Evolutionary conservation across 768 basidiomycete species (phyloP), one percentile per base, ranked within the genome.

Genomic region (Trametes cingulata): DNA sequence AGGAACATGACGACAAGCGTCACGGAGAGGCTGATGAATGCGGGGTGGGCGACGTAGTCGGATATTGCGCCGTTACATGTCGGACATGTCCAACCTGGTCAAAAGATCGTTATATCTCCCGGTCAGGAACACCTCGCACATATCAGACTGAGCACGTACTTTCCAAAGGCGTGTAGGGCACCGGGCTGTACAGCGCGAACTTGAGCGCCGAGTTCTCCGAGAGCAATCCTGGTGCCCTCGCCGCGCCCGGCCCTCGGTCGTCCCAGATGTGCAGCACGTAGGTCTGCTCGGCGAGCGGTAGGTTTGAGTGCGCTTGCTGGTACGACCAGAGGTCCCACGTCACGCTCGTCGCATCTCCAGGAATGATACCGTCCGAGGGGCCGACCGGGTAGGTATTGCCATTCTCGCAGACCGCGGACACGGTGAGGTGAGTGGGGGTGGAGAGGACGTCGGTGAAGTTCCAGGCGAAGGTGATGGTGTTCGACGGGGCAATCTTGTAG

Each of bases 301-400:
- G 82, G 25, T 80, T 81, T 2, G 84, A 80, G 36, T 84, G 72
- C 14, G 73, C 75, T 67, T 85, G 80, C 68, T 95, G 86, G 71
- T 91, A 93, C 43, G 81, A 77, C 67, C 81, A 93, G 0, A 90
- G 72, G 70, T 93, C 91, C 95, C 95, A 96, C 5, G 87, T 81
- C 9, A 90, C 85, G 41, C 75, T 68, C 6, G 90, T 90, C 35
- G 87, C 85, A 0, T 82, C 85, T 0, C 90, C 93, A 1, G 83
- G 77, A 4, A 94, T 82, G 27, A 86, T 74, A 2, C 90, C 88
- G 67, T 88, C 78, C 6, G 87, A 84, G 2, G 90, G 87, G 2
- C 91, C 93, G 9, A 96, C 90, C 15, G 91, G 84, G 71, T 93
- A 98, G 1, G 93, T 95, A 74, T 91, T 91, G 2, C 91, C 91